Conservation (phyloP, 768 basidiomycete genomes). For the Calocybe indica region DNA sequence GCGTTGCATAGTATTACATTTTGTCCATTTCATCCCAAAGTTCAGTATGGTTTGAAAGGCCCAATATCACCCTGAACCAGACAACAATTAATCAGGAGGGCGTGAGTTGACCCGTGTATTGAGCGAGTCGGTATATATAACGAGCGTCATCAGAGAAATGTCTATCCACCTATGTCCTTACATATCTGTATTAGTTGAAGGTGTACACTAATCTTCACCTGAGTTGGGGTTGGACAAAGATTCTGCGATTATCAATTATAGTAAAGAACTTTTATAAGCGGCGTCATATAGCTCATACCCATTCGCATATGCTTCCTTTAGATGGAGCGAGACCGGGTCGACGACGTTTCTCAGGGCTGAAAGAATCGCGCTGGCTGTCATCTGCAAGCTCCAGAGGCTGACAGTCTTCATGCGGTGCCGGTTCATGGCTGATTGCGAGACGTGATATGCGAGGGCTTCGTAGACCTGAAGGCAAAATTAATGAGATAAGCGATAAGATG, state of each 20-base stretch:
- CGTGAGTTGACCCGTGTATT: too few species aligned
- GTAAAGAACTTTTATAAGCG: conserved; percentile 7
- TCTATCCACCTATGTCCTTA: too few species aligned
- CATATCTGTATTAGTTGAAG: too few species aligned
- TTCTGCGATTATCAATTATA: neutral
- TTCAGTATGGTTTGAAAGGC: too few species aligned
- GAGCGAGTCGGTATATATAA: too few species aligned
- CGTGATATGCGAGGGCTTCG: conserved; percentile 92
- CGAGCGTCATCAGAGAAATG: too few species aligned
- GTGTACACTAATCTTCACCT: too few species aligned
- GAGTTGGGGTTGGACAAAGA: neutral
- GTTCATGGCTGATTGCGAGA: conserved; percentile 85
- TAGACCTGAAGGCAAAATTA: conserved; percentile 50
- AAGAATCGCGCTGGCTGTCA: conserved; percentile 85
- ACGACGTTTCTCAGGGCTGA: conserved; percentile 70
- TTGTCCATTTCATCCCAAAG: too few species aligned
- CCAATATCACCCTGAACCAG: too few species aligned
- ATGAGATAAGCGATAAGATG: neutral
- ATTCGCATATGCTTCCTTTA: conserved; percentile 38
- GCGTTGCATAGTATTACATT: too few species aligned
- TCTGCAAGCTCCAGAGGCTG: conserved; percentile 90
- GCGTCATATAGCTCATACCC: conserved; percentile 17
- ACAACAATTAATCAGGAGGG: too few species aligned
- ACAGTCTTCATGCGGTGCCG: conserved; percentile 82
- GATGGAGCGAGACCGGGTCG: conserved; percentile 54